Percentiles rank a stretch among this genome's conserved stretches.
These are phyloP conservation scores for Capsicum pubescens DNA, from an alignment of 257 asterid species.

Conservation along the genomic window DNA sequence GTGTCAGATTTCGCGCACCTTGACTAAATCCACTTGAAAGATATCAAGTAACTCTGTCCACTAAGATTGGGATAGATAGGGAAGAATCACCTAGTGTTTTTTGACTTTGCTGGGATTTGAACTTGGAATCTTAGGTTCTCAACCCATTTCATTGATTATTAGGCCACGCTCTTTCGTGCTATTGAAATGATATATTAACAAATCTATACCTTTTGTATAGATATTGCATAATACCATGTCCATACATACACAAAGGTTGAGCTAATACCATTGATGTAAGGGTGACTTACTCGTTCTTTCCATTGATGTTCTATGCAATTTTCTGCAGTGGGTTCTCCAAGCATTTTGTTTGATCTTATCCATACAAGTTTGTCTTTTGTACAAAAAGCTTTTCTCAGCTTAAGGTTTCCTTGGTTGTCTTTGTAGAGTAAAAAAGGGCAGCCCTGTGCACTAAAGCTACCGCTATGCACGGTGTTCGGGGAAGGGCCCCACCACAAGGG, in stretches of 20 bases:
- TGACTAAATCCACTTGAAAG: no score
- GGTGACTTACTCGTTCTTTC: neutral
- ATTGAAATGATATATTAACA: neutral
- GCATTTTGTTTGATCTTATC: neutral
- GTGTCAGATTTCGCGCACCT: no score
- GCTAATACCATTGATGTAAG: neutral
- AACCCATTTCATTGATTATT: no score
- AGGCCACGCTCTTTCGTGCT: no score
- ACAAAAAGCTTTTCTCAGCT: neutral
- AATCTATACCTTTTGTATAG: neutral
- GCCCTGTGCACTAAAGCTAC: no score
- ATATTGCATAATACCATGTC: neutral
- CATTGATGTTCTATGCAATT: neutral
- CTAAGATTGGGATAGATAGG: no score
- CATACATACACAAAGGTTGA: neutral
- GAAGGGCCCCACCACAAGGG: no score
- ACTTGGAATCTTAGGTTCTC: no score
- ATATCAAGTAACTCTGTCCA: no score
- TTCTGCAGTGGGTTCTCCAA: neutral
- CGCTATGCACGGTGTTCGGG: no score
- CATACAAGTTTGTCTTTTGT: neutral
- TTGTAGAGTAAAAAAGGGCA: neutral
- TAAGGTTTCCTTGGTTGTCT: slow-evolving; percentile 3
- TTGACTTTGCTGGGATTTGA: no score
- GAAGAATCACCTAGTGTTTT: no score